These are phyloP conservation scores for Sporothrix protearum DNA, from an alignment of 2,329 filamentous ascomycete genomes.

Conservation along the genomic window DNA sequence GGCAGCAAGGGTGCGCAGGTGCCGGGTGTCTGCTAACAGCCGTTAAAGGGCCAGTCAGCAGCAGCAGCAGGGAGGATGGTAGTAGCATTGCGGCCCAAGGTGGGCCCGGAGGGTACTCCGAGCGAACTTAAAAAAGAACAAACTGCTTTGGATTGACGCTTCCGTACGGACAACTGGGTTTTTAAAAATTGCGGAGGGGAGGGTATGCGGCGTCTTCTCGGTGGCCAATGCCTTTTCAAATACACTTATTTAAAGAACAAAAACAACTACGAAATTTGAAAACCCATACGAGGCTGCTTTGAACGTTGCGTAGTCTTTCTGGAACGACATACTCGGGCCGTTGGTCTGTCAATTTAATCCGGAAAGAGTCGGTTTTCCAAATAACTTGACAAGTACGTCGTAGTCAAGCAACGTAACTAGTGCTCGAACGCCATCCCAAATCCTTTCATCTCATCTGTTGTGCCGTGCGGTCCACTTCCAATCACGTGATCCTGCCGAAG, in stretches of 20 bases:
- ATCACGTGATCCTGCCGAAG: neutral
- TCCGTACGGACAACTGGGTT: slow-evolving; percentile 17
- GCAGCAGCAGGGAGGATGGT: neutral
- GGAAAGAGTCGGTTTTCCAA: too few species aligned
- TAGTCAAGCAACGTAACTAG: too few species aligned
- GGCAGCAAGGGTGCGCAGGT: slow-evolving; percentile 83
- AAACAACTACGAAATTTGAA: slow-evolving; percentile 13
- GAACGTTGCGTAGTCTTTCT: too few species aligned
- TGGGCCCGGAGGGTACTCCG: neutral
- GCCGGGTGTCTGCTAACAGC: slow-evolving; percentile 84
- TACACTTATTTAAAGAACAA: slow-evolving; percentile 8
- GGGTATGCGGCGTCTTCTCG: slow-evolving; percentile 23
- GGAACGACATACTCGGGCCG: too few species aligned
- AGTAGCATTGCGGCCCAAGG: neutral
- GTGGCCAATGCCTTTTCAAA: slow-evolving; percentile 20
- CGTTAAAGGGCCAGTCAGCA: slow-evolving; percentile 57
- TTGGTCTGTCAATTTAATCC: too few species aligned
- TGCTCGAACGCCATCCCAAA: too few species aligned
- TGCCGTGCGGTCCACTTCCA: too few species aligned
- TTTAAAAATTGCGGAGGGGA: slow-evolving; percentile 14
- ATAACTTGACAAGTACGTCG: too few species aligned
- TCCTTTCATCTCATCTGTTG: too few species aligned
- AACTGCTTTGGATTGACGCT: slow-evolving; percentile 8
- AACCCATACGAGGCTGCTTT: neutral
- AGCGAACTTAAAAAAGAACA: slow-evolving; percentile 14